These are phyloP conservation scores for Bothriochloa decipiens DNA, from an alignment of 176 grass and related monocot genomes.

Conservation along the genomic window DNA sequence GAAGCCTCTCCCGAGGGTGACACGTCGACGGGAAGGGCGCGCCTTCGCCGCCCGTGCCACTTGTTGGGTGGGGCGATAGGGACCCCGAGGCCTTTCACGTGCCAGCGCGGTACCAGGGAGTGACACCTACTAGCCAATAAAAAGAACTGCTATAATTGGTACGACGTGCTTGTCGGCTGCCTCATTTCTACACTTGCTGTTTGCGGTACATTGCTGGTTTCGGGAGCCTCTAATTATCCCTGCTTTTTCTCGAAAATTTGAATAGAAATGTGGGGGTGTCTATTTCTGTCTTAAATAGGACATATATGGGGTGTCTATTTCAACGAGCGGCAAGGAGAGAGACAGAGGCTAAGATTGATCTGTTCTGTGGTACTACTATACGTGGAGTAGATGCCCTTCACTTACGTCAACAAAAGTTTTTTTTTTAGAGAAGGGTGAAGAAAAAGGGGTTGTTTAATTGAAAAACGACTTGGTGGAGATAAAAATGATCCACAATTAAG, in stretches of 20 bases:
- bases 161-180: not conserved
- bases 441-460: too few species aligned
- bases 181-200: too few species aligned
- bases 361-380: too few species aligned
- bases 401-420: too few species aligned
- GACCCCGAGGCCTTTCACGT: slow-evolving; percentile 2
- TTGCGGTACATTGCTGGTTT: too few species aligned
- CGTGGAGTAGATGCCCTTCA: too few species aligned
- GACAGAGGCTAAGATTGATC: too few species aligned
- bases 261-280: too few species aligned
- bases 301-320: not conserved
- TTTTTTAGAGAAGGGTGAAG: too few species aligned
- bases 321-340: too few species aligned
- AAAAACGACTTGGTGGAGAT: not conserved
- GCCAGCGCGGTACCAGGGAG: not conserved
- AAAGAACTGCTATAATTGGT: not conserved
- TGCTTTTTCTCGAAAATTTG: too few species aligned
- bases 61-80: not conserved
- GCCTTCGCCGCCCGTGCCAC: not conserved
- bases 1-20: not conserved
- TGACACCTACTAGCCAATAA: slow-evolving; percentile 24
- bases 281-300: not conserved
- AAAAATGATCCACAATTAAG: not conserved
- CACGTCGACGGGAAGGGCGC: not conserved
- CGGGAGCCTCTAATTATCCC: too few species aligned